Evolutionary conservation across 768 basidiomycete species (phyloP), one percentile per base, ranked within the genome.

Genomic region (Mycena filopes): DNA sequence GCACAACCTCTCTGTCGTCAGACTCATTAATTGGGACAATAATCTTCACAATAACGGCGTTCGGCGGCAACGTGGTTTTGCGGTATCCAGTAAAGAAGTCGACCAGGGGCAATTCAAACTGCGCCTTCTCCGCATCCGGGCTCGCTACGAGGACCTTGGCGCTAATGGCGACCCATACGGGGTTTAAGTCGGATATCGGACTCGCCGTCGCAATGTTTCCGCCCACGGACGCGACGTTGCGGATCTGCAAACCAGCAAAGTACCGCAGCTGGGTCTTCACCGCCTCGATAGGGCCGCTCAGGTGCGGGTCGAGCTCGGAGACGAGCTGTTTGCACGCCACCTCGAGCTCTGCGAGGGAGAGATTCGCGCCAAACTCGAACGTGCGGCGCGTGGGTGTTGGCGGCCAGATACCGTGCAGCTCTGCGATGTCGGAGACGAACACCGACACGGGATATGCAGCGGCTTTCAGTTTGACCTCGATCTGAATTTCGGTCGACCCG

Each of bases 31-130:
- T 42, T 28, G 69, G 69, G 16, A 70, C 43, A 16, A 70, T 56
- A 18, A 70, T 61, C 54, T 70, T 70, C n/a, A 66, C 69, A 18
- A 70, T 70, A 26, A 70, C 57, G 11, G 69, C 69, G 26, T 63
- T 57, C 9, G 46, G 55, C 3, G 69, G 69, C 16, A 70, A 43
- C n/a, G 65, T 60, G 11, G 69, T 70, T 42, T 48, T 70, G 57
- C 69, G 65, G 23, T 70, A 70, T 54, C 57, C 69, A 9, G 69
- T 70, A 45, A 70, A 70, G 38, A 70, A 70, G n/a, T 67, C 55
- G 13, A 53, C 20, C 54, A 70, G 56, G 2, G 61, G 49, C 16
- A 70, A 56, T 36, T 59, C 61, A 26, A 67, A 55, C 38, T 68
- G 43, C 1, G 61, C 40, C 31, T 31, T 46, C 23, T 54, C 62